A percentile compares a stretch with the other conserved stretches of the same genome.
These are phyloP conservation scores for Saitozyma podzolica DNA, from an alignment of 768 basidiomycete species.

Conservation along the genomic window DNA sequence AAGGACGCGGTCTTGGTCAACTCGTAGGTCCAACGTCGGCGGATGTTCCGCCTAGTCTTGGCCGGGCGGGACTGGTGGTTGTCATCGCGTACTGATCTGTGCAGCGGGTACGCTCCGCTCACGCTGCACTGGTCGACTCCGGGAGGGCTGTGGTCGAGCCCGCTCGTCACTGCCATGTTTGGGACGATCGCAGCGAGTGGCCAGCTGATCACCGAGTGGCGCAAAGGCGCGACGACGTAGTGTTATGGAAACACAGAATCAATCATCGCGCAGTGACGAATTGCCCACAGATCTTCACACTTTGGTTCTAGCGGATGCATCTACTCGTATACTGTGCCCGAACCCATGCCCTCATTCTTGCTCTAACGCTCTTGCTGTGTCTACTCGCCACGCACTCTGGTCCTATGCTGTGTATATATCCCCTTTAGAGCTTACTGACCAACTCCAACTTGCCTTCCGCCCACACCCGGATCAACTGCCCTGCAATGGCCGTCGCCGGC, in stretches of 20 bases:
- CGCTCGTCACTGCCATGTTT: constrained; percentile 30
- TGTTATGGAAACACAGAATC: not conserved
- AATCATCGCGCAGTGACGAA: too few species aligned
- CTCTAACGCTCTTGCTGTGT: too few species aligned
- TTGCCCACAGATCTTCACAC: too few species aligned
- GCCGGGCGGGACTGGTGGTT: not conserved
- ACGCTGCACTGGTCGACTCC: constrained; percentile 50
- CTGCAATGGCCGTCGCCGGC: constrained; percentile 73
- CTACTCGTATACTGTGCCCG: too few species aligned
- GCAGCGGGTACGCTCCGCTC: constrained; percentile 48
- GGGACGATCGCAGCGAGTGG: constrained; percentile 36
- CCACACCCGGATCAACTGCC: constrained; percentile 83
- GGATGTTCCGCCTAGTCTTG: too few species aligned
- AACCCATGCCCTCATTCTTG: too few species aligned
- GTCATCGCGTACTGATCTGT: not conserved
- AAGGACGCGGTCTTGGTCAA: constrained; percentile 32
- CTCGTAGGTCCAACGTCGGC: constrained; percentile 25
- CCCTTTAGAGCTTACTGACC: constrained; percentile 27
- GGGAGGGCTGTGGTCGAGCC: constrained; percentile 42
- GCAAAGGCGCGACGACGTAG: constrained; percentile 10
- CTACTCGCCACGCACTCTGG: too few species aligned
- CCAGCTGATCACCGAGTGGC: constrained; percentile 31
- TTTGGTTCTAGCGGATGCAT: too few species aligned
- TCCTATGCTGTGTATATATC: too few species aligned
- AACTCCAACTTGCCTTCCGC: constrained; percentile 52